A percentile compares a stretch with the other conserved stretches of the same genome.
Conservation (phyloP, 1,284 basidiomycete genomes). For the Rhodotorula sp. region DNA sequence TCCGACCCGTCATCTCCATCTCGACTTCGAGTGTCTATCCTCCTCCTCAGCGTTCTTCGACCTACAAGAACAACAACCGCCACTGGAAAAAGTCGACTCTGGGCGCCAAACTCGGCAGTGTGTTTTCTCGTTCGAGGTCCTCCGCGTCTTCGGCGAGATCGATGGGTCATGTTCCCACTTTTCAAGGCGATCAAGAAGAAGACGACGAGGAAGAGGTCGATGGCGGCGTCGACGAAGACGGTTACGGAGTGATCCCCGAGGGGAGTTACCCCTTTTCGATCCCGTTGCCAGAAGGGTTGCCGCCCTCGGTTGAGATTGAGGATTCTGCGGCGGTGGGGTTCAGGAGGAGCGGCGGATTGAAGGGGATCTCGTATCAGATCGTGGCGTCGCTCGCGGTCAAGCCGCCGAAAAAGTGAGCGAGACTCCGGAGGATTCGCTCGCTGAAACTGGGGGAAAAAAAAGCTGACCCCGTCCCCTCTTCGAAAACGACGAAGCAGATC, state of each 20-base stretch:
- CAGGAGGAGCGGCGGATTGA: not conserved
- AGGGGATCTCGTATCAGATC: slow-evolving; percentile 32
- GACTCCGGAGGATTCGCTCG: too few relatives aligned
- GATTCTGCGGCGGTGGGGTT: too few relatives aligned
- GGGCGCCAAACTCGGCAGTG: slow-evolving; percentile 5
- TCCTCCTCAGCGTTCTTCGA: not conserved
- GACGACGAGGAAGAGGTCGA: not conserved
- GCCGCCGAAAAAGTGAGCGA: slow-evolving; percentile 25
- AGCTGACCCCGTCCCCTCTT: too few relatives aligned
- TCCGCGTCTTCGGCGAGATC: not conserved
- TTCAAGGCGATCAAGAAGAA: not conserved
- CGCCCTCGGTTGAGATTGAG: slow-evolving; percentile 28
- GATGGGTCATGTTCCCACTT: not conserved
- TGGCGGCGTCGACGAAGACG: slow-evolving; percentile 24
- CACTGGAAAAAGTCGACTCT: not conserved
- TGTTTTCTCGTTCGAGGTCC: not conserved
- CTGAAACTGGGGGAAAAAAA: too few relatives aligned
- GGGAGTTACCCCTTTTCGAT: slow-evolving; percentile 36
- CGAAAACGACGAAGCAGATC: not conserved
- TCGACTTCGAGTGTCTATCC: not conserved
- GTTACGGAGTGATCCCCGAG: slow-evolving; percentile 30
- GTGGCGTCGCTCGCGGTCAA: slow-evolving; percentile 31
- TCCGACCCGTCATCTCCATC: not conserved
- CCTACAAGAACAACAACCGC: slow-evolving; percentile 12
- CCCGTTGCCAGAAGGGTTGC: slow-evolving; percentile 31